A percentile compares a stretch with the other conserved stretches of the same genome.
Evolutionary conservation across 192 early-diverging fungal genomes (phyloP).

Genomic region (Coemansia sp.): DNA sequence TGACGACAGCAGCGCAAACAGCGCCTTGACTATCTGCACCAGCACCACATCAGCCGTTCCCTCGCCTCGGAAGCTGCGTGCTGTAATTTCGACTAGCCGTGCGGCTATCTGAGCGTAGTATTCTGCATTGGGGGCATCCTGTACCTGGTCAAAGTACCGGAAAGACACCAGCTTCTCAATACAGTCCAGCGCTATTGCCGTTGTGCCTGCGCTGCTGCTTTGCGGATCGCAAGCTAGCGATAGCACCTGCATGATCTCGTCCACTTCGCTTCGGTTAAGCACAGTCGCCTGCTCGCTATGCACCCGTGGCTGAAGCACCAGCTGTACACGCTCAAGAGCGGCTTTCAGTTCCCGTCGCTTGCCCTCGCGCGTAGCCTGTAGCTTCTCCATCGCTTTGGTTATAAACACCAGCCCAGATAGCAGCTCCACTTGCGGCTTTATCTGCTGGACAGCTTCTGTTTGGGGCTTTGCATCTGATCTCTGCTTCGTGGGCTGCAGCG

Average conservation of each 20-base stretch:
- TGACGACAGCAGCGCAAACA: constrained; percentile 77
- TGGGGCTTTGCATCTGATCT: no score
- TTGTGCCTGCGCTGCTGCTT: constrained; percentile 55
- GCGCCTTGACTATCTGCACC: constrained; percentile 88
- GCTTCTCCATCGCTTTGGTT: constrained; percentile 63
- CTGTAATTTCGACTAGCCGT: constrained; percentile 70
- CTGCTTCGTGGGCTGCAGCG: not conserved
- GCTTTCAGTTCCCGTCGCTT: constrained; percentile 50
- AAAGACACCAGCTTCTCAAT: constrained; percentile 75
- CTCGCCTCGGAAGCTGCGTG: constrained; percentile 75
- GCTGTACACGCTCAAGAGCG: constrained; percentile 52
- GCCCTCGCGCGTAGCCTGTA: constrained; percentile 57
- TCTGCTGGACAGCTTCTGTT: no score
- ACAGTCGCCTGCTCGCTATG: constrained; percentile 11
- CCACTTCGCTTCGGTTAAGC: constrained; percentile 23
- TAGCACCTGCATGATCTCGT: constrained; percentile 65
- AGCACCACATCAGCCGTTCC: constrained; percentile 82
- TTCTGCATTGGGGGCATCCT: not conserved
- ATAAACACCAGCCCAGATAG: constrained; percentile 60
- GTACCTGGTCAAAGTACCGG: constrained; percentile 56
- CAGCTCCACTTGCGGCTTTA: not conserved
- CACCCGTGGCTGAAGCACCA: constrained; percentile 17
- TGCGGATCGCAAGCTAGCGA: constrained; percentile 69
- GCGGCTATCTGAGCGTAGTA: constrained; percentile 4
- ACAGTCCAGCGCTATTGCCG: constrained; percentile 74